These are phyloP conservation scores for Alternaria atra DNA, from an alignment of 2,329 filamentous ascomycete species.

Conservation along the genomic window DNA sequence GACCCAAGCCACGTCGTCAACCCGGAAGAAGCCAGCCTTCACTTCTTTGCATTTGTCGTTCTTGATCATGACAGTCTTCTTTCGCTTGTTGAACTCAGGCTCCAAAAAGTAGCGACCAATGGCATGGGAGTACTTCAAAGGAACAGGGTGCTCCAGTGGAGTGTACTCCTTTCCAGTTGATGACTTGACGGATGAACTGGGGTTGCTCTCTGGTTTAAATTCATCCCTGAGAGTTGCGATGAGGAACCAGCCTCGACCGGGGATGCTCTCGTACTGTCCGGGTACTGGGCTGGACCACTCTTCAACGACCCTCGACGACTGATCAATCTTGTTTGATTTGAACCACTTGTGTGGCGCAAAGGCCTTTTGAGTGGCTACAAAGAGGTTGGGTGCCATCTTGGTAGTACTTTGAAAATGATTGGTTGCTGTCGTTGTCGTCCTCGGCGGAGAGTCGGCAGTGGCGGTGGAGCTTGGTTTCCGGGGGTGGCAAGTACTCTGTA, in stretches of 20 bases:
- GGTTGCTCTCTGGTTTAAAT: constrained; percentile 29
- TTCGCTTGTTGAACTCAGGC: constrained; percentile 58
- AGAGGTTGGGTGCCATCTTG: constrained; percentile 61
- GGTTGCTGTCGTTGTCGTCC: constrained; percentile 13
- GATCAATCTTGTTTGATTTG: constrained; percentile 50
- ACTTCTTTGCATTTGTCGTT: constrained; percentile 51
- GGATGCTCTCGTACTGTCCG: constrained; percentile 61
- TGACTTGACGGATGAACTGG: constrained; percentile 26
- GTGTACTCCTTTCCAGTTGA: constrained; percentile 27
- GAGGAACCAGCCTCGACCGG: constrained; percentile 61
- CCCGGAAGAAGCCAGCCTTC: constrained; percentile 58
- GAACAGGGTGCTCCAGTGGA: constrained; percentile 44
- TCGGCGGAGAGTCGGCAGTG: constrained; percentile 12
- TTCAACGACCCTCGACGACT: constrained; percentile 54
- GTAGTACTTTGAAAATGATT: constrained; percentile 9
- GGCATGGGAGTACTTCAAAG: constrained; percentile 59
- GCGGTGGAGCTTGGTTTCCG: constrained; percentile 12
- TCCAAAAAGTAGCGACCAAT: constrained; percentile 60
- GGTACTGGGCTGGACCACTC: constrained; percentile 59
- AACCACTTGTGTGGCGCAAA: constrained; percentile 63
- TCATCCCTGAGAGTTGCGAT: constrained; percentile 51
- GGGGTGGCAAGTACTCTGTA: constrained; percentile 11
- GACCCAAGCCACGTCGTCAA: constrained; percentile 62
- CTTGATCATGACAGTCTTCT: constrained; percentile 54
- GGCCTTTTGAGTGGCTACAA: constrained; percentile 58